A percentile compares a stretch with the other conserved stretches of the same genome.
These are phyloP conservation scores for Dothideomycetidae sp. DNA, from an alignment of 2,329 filamentous ascomycete genomes.

Conservation along the genomic window DNA sequence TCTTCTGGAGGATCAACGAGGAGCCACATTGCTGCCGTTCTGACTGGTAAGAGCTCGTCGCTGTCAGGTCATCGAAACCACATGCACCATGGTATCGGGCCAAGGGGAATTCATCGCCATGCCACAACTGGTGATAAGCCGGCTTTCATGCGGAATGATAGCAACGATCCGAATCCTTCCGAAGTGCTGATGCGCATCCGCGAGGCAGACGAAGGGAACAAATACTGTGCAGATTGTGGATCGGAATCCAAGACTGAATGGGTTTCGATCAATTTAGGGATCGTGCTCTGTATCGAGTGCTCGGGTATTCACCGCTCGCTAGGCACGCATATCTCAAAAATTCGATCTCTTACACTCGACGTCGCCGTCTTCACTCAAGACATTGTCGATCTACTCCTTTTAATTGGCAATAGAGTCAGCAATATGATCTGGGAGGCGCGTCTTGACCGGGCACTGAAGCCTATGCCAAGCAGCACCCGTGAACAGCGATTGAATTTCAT, in stretches of 20 bases:
- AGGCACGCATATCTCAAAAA: slow-evolving; percentile 74
- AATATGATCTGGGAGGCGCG: slow-evolving; percentile 95
- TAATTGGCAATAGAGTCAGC: slow-evolving; percentile 84
- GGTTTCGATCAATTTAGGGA: slow-evolving; percentile 96
- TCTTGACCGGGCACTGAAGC: slow-evolving; percentile 61
- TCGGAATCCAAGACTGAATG: slow-evolving; percentile 89
- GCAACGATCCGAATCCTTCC: slow-evolving; percentile 60
- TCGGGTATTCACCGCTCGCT: slow-evolving; percentile 93
- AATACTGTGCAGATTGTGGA: slow-evolving; percentile 86
- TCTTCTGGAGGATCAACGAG: slow-evolving; percentile 39
- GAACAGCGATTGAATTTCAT: slow-evolving; percentile 93
- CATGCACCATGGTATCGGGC: slow-evolving; percentile 10
- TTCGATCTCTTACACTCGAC: slow-evolving; percentile 86
- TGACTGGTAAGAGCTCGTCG: slow-evolving; percentile 82
- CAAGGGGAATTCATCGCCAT: slow-evolving; percentile 57
- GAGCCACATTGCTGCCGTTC: slow-evolving; percentile 79
- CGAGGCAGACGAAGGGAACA: slow-evolving; percentile 83
- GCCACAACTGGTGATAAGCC: slow-evolving; percentile 87
- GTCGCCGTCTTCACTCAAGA: slow-evolving; percentile 94
- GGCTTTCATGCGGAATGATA: slow-evolving; percentile 53
- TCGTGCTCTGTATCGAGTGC: slow-evolving; percentile 94
- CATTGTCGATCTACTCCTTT: slow-evolving; percentile 83
- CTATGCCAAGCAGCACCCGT: slow-evolving; percentile 59
- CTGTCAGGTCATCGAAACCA: slow-evolving; percentile 41
- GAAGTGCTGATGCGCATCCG: slow-evolving; percentile 77